Base-by-base conservation (phyloP, 108 stramenopile species). In the Skeletonema grethae region DNA sequence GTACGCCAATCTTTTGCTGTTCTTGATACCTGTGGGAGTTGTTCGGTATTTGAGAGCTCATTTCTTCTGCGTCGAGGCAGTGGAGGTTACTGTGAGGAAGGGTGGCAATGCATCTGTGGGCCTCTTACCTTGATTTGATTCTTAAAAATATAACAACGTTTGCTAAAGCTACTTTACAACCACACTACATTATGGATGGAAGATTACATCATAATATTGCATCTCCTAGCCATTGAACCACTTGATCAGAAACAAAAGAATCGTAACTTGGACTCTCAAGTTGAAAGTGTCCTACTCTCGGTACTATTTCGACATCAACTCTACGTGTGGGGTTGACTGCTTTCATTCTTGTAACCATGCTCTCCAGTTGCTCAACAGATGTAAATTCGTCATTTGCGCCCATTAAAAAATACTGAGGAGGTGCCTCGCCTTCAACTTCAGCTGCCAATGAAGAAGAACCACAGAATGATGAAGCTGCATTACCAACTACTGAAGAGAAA, bases 31-130 rank as follows among this genome's bases (percentile, higher is more conserved):
- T 13, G 80, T 92, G 34, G 91, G 82, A 2, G 65, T 80, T 12
- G 50, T 88, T 15, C 77, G 87, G 61, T 92, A 92, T 63, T 72
- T 92, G 65, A 46, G 88, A 56, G 85, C 87, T 8, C 85, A 92
- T 66, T 92, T 92, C 60, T 90, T 82, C 55, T 82, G 82, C 18
- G 89, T 92, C 16, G 91, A 92, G 78, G 89, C 91, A 8, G 64
- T 66, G 39, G 85, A 90, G 73, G 89, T 92, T 64, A 84, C 73
- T 9, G 77, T 82, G 30, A 77, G 88, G 25, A 64, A 67, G 43
- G 88, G 88, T 13, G 61, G 84, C 63, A 88, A 91, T 72, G 76
- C 80, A n/a, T 69, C 88, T n/a, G 53, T 85, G 9, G 90, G 90
- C 29, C 65, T 91, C 20, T 65, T 82, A 53, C 66, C 75, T 66